These are phyloP conservation scores for Suillus lakei DNA, from an alignment of 768 basidiomycete genomes.

Conservation along the genomic window DNA sequence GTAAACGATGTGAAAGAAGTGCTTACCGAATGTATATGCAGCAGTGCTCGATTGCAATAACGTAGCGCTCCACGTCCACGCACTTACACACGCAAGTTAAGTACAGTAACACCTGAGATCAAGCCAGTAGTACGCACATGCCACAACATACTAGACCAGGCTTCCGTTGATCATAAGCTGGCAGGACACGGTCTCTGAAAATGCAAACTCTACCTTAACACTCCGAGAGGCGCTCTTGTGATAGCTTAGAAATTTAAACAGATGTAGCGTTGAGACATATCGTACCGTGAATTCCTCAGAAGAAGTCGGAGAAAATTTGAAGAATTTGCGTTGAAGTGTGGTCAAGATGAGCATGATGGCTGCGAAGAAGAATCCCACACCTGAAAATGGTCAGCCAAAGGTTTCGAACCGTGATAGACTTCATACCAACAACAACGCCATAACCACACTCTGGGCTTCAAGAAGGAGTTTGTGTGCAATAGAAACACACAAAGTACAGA, in stretches of 20 bases:
- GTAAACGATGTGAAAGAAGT: neutral
- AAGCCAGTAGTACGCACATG: slow-evolving; percentile 36
- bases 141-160: slow-evolving; percentile 56
- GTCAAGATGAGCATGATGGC: slow-evolving; percentile 51
- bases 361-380: slow-evolving; percentile 57
- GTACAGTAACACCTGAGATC: neutral
- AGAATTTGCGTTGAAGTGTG: slow-evolving; percentile 50
- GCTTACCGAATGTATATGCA: slow-evolving; percentile 49
- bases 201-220: slow-evolving; percentile 40
- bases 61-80: slow-evolving; percentile 63
- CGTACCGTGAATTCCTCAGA: slow-evolving; percentile 56
- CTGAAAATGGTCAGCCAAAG: slow-evolving; percentile 23
- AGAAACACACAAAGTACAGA: neutral
- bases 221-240: slow-evolving; percentile 49
- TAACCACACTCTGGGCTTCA: slow-evolving; percentile 53
- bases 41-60: slow-evolving; percentile 58
- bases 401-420: neutral
- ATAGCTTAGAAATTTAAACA: slow-evolving; percentile 3
- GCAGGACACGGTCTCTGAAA: neutral
- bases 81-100: slow-evolving; percentile 39
- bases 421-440: slow-evolving; percentile 52
- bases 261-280: neutral
- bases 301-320: slow-evolving; percentile 47
- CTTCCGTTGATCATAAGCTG: slow-evolving; percentile 23
- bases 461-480: neutral